Evolutionary conservation across 768 basidiomycete genomes (phyloP), one percentile per base, ranked within the genome.

Genomic region (Kwoniella dejecticola): DNA sequence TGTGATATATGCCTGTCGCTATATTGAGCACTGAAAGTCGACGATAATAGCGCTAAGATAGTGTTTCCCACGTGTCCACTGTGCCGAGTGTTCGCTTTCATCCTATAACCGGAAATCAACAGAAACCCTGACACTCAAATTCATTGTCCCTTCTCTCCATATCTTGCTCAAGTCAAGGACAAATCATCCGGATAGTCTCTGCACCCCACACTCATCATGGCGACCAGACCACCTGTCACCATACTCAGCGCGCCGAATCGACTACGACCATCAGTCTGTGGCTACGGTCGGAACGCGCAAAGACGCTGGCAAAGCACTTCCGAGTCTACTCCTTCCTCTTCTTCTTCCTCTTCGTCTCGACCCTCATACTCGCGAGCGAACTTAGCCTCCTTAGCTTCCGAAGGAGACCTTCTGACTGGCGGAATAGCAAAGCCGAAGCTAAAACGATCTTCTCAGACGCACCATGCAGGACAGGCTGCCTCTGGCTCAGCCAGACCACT

Each of bases 341-440:
- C 45, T 33, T 26, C 42, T 17, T 17, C 29, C 15, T 26, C 45
- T 33, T 26, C 42, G 12, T 17, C 29, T 19, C 27, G 45, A 21
- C 30, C 58, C 13, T 30, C 38, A 1, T 52, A 30, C n/a, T 52
- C 58, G 11, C 12, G 50, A 31, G 49, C 38, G 4, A 42, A 60
- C 1, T 17, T 60, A 24, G 58, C 58, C 13, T 36, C 58, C 33
- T 52, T 60, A 21, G 58, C 58, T 24, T 49, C 49, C 12, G 58
- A 52, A n/a, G 49, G 58, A 15, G 58, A 60, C 10, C 58, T 60
- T 21, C 41, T 60, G 13, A 23, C 46, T 24, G n/a, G n/a, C 48
- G 19, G 6, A 31, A 50, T 10, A 2, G 17, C 3, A 10, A 27
- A 31, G 7, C 48, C 26, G 24, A 30, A 50, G 30, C 48, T n/a